phyloP scores from a whole-genome alignment of 2,329 filamentous ascomycete species.

The Hypoxylon rubiginosum region DNA sequence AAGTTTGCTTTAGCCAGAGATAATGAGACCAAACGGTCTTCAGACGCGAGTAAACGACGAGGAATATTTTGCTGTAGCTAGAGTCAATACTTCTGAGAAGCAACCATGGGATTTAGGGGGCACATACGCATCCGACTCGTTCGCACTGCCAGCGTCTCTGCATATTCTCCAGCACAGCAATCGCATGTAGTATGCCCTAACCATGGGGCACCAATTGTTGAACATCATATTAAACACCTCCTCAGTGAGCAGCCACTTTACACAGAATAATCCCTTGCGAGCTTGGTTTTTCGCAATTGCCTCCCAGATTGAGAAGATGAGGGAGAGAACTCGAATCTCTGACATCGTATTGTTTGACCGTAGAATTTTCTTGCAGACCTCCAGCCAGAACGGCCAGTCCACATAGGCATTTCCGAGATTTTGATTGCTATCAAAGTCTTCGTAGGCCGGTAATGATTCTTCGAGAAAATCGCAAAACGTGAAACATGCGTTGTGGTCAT shows the following conservation, averaged over 20 bases:
- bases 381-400: slow-evolving; percentile 88
- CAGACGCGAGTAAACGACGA: slow-evolving; percentile 75
- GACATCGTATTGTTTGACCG: slow-evolving; percentile 90
- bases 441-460: slow-evolving; percentile 77
- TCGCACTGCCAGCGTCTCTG: slow-evolving; percentile 76
- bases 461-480: slow-evolving; percentile 93
- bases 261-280: slow-evolving; percentile 78
- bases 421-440: slow-evolving; percentile 61
- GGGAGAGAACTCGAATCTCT: slow-evolving; percentile 85
- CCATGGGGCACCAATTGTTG: slow-evolving; percentile 96
- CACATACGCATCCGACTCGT: slow-evolving; percentile 75
- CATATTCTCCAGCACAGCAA: slow-evolving; percentile 91
- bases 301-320: slow-evolving; percentile 85
- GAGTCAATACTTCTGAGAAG: slow-evolving; percentile 44
- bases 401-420: slow-evolving; percentile 61
- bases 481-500: slow-evolving; percentile 86
- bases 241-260: slow-evolving; percentile 81
- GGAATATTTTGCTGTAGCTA: slow-evolving; percentile 74
- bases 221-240: slow-evolving; percentile 85
- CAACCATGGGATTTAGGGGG: background rate
- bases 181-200: slow-evolving; percentile 92
- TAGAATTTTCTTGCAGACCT: slow-evolving; percentile 83
- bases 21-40: slow-evolving; percentile 84
- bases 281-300: slow-evolving; percentile 74
- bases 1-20: slow-evolving; percentile 77